Base-by-base conservation (phyloP, 495 filamentous ascomycete genomes). In the Daldinia loculata region DNA sequence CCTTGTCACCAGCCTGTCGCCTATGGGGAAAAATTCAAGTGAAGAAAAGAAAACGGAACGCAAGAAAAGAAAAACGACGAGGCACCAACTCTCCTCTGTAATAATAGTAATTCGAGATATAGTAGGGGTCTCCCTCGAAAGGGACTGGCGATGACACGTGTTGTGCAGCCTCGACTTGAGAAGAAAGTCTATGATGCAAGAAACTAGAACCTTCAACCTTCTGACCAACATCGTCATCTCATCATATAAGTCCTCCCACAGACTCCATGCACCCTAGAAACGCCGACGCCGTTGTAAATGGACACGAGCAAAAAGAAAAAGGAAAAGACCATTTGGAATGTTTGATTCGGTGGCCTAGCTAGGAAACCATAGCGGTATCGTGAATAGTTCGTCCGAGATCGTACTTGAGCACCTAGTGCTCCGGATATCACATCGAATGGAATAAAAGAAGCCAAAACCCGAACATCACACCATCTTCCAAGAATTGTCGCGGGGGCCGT, bases 321-420 rank as follows among this genome's bases (percentile, higher is more conserved):
- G 58, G 60, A 63, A 66, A 63, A 66, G 26, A 58, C 32, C 62
- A 59, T 67, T 7, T 32, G 27, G 32, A 66, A 64, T 38, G 41
- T 50, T 63, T 51, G 65, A 58, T 48, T 64, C 30, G 66, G 30
- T 66, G 45, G 43, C 56, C 59, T 34, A 60, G 61, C 50, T 66
- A 43, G 56, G 61, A 66, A 66, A 67, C 58, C 32, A 59, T 71
- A 66, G 70, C 43, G 27, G 71, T 67, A 72, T 76, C 75, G 61
- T 76, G 68, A 71, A 75, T 72, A 67, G 66, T 62, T 71, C 75
- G 58, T 74, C 67, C 63, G 67, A 76, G 74, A 76, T 77, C 74
- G 66, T 70, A 66, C 59, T 62, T 55, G 38, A 55, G 66, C 70
- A 66, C 39, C 57, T 52, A 51, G 34, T 39, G 62, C 68, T 22